Base-by-base conservation (phyloP, 164 flowering plant genomes). In the Vitis rotundifolia region DNA sequence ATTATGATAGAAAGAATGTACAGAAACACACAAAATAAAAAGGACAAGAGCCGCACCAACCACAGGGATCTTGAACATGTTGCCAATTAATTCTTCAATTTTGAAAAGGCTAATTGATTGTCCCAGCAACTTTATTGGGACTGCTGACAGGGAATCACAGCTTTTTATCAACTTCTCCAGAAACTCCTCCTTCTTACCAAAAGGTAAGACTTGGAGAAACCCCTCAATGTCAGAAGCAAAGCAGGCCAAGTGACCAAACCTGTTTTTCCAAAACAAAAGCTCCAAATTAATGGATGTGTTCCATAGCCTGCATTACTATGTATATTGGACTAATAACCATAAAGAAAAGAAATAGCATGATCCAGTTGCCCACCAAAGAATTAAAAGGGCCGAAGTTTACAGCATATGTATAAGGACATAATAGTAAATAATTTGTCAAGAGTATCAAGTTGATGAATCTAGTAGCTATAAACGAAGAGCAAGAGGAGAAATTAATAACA, bases 201-300 rank as follows among this genome's bases (percentile, higher is more conserved):
- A 47, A 65, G 83, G 68, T 63, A 92, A 79, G 52, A 84, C 83
- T 72, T 80, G 81, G 65, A 91, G 80, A 64, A 84, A 89, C 52
- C 56, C 55, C 78, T 90, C 93, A 66, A 94, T 83, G 79, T 93
- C 99, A 67, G 89, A 84, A 63, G 89, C 26, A 62, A 86, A 92
- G 82, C 91, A 84, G 68, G 91, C 82, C 72, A 91, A 75, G 77
- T 92, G 96, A 71, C 98, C 94, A 79, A 92, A 94, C 79, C 99
- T 93, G 94, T 58, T 64, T 37, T 53, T 1, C 44, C 70, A 67
- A 77, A 54, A 55, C 13, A 72, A 56, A 56, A 62, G 52, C 49
- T 56, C 68, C 70, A 68, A 58, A 56, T 22, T 22, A 22, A 22
- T 22, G 26, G 26, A 22, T 22, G 26, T 22, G 26, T 22, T 22